Evolutionary conservation across 1,284 basidiomycete genomes (phyloP).

Genomic region (Lignosus rhinocerotis): DNA sequence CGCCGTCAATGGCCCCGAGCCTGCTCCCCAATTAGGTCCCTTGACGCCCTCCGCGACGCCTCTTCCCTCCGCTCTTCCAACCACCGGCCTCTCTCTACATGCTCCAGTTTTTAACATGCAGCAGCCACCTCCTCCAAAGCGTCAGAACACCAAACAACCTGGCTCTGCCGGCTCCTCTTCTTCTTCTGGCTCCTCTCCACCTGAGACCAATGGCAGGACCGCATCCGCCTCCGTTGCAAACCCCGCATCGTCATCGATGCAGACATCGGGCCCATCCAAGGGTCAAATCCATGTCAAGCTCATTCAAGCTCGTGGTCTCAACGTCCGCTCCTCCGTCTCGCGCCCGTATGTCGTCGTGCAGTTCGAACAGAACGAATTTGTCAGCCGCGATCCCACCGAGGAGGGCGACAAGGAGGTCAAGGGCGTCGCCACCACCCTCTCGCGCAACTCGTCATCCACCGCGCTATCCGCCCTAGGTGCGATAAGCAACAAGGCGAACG

Average conservation of each 20-base stretch:
- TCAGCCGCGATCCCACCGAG: conserved; percentile 86
- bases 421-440: conserved; percentile 69
- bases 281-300: conserved; percentile 96
- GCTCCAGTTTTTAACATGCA: conserved; percentile 78
- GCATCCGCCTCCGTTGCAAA: conserved; percentile 18
- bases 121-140: conserved; percentile 55
- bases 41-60: conserved; percentile 41
- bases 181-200: conserved; percentile 31
- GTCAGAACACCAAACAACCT: conserved; percentile 35
- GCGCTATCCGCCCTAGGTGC: conserved; percentile 71
- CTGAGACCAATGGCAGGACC: conserved; percentile 29
- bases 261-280: conserved; percentile 45
- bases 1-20: conserved; percentile 30
- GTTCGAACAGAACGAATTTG: conserved; percentile 99
- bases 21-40: conserved; percentile 33
- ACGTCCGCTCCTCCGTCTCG: conserved; percentile 64
- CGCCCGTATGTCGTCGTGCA: conserved; percentile 96
- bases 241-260: conserved; percentile 23
- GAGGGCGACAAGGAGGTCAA: conserved; percentile 87
- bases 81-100: conserved; percentile 76
- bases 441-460: conserved; percentile 57
- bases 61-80: conserved; percentile 62
- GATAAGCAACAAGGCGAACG: conserved; percentile 59
- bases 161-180: conserved; percentile 38
- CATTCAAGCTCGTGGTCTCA: conserved; percentile 88